A percentile compares a stretch with the other conserved stretches of the same genome.
Evolutionary conservation across 306 rosid species (phyloP).

Genomic region (Medicago ruthenica): DNA sequence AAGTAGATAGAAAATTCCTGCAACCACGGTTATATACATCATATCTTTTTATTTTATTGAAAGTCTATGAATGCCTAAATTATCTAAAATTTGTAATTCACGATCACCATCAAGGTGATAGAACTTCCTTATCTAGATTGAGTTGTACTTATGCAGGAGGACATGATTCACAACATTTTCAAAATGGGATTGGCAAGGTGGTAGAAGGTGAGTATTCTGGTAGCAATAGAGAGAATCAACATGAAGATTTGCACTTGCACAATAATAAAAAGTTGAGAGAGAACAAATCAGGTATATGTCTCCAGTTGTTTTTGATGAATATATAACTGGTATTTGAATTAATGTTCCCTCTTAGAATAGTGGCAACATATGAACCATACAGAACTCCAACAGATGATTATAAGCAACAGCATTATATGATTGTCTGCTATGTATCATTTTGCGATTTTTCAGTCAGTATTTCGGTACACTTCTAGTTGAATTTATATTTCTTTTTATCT

Average conservation of each 20-base stretch:
- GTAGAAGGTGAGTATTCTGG: constrained; percentile 33
- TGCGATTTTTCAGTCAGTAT: background rate
- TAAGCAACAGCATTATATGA: background rate
- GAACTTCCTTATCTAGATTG: background rate
- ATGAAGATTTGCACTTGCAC: constrained; percentile 46
- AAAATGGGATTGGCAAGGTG: constrained; percentile 38
- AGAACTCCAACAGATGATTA: background rate
- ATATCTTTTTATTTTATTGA: background rate
- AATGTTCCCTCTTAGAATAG: constrained; percentile 16
- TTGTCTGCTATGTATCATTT: constrained; percentile 16
- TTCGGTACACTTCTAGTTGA: background rate
- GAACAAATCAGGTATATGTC: constrained; percentile 52
- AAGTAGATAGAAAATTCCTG: too few species aligned
- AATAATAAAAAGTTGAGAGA: constrained; percentile 61
- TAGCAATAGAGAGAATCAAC: constrained; percentile 33
- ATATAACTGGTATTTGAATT: constrained; percentile 16
- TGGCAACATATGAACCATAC: background rate
- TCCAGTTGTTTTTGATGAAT: constrained; percentile 1
- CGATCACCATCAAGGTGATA: too few species aligned
- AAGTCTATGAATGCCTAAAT: background rate
- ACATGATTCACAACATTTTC: constrained; percentile 46
- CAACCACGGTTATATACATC: too few species aligned
- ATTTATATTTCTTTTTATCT: constrained; percentile 11
- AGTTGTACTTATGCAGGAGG: constrained; percentile 55
- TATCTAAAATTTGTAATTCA: too few species aligned